phyloP scores from a whole-genome alignment of 1,284 basidiomycete genomes.

The Chalciporus piperatoides region DNA sequence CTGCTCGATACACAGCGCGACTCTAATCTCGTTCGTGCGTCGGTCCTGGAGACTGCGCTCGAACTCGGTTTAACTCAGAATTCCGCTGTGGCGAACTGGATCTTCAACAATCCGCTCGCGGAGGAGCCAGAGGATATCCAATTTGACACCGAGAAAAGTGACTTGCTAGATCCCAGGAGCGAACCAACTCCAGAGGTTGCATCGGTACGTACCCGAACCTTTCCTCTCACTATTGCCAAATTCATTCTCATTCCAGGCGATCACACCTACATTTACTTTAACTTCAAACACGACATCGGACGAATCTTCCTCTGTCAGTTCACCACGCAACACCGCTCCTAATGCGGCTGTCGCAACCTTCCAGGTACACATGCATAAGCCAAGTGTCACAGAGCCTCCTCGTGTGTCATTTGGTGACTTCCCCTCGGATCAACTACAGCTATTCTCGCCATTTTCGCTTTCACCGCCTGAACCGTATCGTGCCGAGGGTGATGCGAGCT shows the following conservation, averaged over 20 bases:
- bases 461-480: constrained; percentile 10
- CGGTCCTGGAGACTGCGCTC: constrained; percentile 66
- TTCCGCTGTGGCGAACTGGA: constrained; percentile 59
- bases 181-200: constrained; percentile 10
- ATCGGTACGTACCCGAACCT: constrained; percentile 18
- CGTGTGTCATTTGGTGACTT: constrained; percentile 32
- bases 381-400: constrained; percentile 29
- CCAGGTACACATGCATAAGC: constrained; percentile 27
- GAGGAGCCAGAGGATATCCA: constrained; percentile 46
- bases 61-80: constrained; percentile 57
- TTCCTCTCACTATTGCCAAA: constrained; percentile 9
- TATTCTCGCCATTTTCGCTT: constrained; percentile 24
- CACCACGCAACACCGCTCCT: constrained; percentile 20
- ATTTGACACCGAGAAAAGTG: constrained; percentile 1
- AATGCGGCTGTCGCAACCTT: constrained; percentile 14
- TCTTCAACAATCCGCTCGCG: constrained; percentile 54
- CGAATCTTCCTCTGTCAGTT: constrained; percentile 31
- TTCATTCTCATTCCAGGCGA: constrained; percentile 17
- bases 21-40: constrained; percentile 58
- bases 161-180: constrained; percentile 1
- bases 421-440: constrained; percentile 27
- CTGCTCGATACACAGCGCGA: constrained; percentile 33
- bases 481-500: not conserved
- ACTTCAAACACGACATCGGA: constrained; percentile 32
- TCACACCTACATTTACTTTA: constrained; percentile 27